Evolutionary conservation across 805 yeast genomes (phyloP).

Genomic region (Debaryomyces hansenii): DNA sequence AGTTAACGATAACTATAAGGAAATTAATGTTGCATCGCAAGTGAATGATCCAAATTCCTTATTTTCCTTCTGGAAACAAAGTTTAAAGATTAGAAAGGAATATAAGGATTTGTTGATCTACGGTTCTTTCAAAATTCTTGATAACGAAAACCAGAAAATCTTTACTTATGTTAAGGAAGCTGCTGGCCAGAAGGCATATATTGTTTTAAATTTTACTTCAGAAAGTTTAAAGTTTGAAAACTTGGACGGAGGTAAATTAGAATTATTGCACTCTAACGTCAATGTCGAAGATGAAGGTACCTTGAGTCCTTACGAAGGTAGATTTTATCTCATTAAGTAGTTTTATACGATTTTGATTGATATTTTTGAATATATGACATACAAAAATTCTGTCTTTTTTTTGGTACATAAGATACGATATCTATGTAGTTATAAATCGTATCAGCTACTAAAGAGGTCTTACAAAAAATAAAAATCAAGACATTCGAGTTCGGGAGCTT

Average conservation of each 20-base stretch:
- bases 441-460: too few relatives aligned
- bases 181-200: slow-evolving; percentile 31
- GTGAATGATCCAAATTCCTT: slow-evolving; percentile 46
- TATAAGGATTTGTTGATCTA: slow-evolving; percentile 44
- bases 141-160: slow-evolving; percentile 39
- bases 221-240: slow-evolving; percentile 29
- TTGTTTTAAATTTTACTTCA: slow-evolving; percentile 44
- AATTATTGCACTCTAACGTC: slow-evolving; percentile 33
- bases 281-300: slow-evolving; percentile 18
- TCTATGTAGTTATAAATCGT: too few relatives aligned
- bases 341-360: slow-evolving; percentile 13
- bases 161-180: slow-evolving; percentile 43
- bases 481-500: too few relatives aligned
- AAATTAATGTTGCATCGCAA: slow-evolving; percentile 50
- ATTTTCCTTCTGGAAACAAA: slow-evolving; percentile 45
- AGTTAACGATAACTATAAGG: slow-evolving; percentile 49
- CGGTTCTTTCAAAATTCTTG: slow-evolving; percentile 47
- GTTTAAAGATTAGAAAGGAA: slow-evolving; percentile 43
- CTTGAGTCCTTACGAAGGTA: slow-evolving; percentile 47
- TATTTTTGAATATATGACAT: background rate
- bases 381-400: too few relatives aligned
- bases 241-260: slow-evolving; percentile 24
- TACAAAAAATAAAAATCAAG: too few relatives aligned
- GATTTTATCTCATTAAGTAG: slow-evolving; percentile 26
- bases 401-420: too few relatives aligned